Conservation (phyloP, 768 basidiomycete genomes). For the Rubroboletus pulcherrimus region DNA sequence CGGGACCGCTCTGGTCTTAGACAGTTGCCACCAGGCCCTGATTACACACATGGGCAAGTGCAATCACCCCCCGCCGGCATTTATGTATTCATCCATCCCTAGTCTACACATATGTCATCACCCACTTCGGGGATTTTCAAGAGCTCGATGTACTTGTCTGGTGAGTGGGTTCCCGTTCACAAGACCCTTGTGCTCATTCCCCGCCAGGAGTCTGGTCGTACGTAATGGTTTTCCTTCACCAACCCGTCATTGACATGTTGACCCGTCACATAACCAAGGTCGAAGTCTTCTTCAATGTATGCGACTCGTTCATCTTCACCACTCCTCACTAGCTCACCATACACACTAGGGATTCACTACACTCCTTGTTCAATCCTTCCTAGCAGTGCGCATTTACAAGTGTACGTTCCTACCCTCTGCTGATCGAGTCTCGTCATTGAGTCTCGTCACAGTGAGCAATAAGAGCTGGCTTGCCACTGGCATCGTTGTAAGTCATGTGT, state of each 20-base stretch:
- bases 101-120: constrained; percentile 50
- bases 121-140: constrained; percentile 31
- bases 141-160: constrained; percentile 37
- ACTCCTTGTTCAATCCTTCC: constrained; percentile 53
- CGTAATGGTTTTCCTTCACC: not conserved
- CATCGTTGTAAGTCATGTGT: constrained; percentile 24
- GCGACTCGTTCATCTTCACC: not conserved
- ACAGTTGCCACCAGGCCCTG: constrained; percentile 50
- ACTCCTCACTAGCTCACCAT: not conserved
- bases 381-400: constrained; percentile 46
- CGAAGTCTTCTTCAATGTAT: constrained; percentile 49
- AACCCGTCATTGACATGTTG: constrained; percentile 1
- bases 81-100: not conserved
- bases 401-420: constrained; percentile 29
- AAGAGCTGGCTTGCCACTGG: constrained; percentile 36
- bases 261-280: constrained; percentile 27
- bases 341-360: constrained; percentile 37
- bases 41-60: constrained; percentile 48
- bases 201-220: constrained; percentile 22
- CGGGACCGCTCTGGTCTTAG: constrained; percentile 43
- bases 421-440: not conserved
- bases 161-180: constrained; percentile 29
- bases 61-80: not conserved
- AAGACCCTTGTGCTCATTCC: not conserved
- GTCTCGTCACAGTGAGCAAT: constrained; percentile 44